A percentile compares a stretch with the other conserved stretches of the same genome.
phyloP scores from a whole-genome alignment of 2,329 filamentous ascomycete genomes.

The Coniochaeta pulveracea region DNA sequence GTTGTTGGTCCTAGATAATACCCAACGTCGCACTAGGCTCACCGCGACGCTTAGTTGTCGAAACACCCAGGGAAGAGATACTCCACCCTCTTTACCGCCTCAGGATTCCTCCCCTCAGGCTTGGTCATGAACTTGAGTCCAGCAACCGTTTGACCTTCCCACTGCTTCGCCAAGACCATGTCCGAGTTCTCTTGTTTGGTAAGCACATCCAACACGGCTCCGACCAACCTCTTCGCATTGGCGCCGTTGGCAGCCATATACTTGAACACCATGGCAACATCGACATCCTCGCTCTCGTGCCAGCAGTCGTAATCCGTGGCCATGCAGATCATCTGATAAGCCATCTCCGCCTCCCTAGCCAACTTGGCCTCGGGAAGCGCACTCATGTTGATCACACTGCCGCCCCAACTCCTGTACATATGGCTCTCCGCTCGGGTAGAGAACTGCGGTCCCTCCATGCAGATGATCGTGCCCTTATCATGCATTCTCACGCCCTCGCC shows the following conservation, averaged over 20 bases:
- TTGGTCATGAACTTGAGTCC: slow-evolving; percentile 77
- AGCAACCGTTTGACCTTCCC: slow-evolving; percentile 64
- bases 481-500: slow-evolving; percentile 81
- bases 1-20: not conserved
- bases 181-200: slow-evolving; percentile 66
- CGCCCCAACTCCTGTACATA: slow-evolving; percentile 90
- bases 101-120: slow-evolving; percentile 57
- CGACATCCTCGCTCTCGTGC: slow-evolving; percentile 73
- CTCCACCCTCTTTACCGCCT: slow-evolving; percentile 68
- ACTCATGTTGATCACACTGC: slow-evolving; percentile 97
- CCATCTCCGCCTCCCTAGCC: slow-evolving; percentile 88
- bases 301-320: slow-evolving; percentile 99
- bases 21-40: not conserved
- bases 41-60: slow-evolving; percentile 23
- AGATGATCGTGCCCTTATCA: slow-evolving; percentile 73
- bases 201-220: slow-evolving; percentile 77
- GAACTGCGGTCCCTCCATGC: slow-evolving; percentile 99
- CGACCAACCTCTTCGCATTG: slow-evolving; percentile 79
- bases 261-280: slow-evolving; percentile 92
- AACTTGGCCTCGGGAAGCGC: slow-evolving; percentile 92
- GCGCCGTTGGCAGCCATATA: slow-evolving; percentile 90
- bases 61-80: slow-evolving; percentile 84
- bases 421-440: slow-evolving; percentile 91
- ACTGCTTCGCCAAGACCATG: slow-evolving; percentile 69
- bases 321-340: slow-evolving; percentile 99